Base-by-base conservation (phyloP, 345 rosid species). In the Pseudoturritis turrita region DNA sequence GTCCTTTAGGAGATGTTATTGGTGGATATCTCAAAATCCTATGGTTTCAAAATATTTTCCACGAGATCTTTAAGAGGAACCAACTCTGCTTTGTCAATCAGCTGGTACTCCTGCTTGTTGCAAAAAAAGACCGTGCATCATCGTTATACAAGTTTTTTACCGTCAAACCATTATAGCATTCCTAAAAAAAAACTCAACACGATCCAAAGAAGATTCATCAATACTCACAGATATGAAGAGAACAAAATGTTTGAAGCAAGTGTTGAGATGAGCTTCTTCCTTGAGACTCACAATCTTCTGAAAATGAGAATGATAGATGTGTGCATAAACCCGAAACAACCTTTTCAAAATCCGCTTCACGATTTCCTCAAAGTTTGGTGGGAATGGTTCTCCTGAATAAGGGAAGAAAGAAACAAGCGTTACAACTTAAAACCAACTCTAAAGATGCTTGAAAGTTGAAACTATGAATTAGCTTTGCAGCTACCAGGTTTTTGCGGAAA, bases 231-330 rank as follows among this genome's bases (percentile, higher is more conserved):
- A 72, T 40, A 91, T 79, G 68, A 94, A 94, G 67, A 89, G 79
- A 68, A 94, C 82, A 62, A 91, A 88, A 78, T 91, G 91, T 80
- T 94, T 85, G 84, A 94, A 91, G 84, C 98, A 91, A 46, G 97
- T 91, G 73, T 94, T 91, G 77, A 94, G 82, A 83, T 94, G 96
- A 52, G 97, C 95, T 78, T 94, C 97, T 81, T 83, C 96, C 74
- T 86, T 80, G 40, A 89, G 86, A 76, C 82, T 69, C 73, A 89
- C 92, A 70, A 94, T 83, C 70, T 81, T 89, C 73, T 83, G 85
- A 77, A 94, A 86, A 78, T 94, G 98, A 51, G 89, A 83, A 72
- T 79, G 86, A 77, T 94, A 94, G 9, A 91, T 91, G 68, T 94
- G 98, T 46, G 97, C 98, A 79, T 86, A 94, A 29, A 94, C 91